These are phyloP conservation scores for Termitomyces sp. DNA, from an alignment of 768 basidiomycete genomes.

Conservation along the genomic window DNA sequence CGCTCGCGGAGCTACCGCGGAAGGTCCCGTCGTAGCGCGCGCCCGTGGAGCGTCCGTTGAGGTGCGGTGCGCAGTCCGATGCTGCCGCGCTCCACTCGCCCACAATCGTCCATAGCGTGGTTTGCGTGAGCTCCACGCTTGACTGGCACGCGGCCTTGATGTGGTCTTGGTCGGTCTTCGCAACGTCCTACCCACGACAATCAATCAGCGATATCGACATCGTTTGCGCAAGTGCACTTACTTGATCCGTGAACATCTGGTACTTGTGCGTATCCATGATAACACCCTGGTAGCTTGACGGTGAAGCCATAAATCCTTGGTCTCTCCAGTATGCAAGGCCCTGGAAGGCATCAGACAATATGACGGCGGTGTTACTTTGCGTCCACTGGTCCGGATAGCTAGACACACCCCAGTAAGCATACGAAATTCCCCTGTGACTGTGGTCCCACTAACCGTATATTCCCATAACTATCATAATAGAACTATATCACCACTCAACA, in stretches of 20 bases:
- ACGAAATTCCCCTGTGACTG: neutral
- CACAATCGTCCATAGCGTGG: constrained; percentile 75
- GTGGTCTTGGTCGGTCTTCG: constrained; percentile 45
- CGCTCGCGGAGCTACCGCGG: constrained; percentile 4
- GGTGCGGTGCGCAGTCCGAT: constrained; percentile 74
- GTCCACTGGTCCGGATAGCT: constrained; percentile 22
- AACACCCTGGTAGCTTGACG: constrained; percentile 48
- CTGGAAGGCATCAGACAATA: constrained; percentile 80
- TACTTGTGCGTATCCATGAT: constrained; percentile 82
- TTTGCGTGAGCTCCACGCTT: constrained; percentile 37
- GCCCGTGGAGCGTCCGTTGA: constrained; percentile 70
- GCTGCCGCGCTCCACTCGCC: constrained; percentile 83
- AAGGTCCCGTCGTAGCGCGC: neutral
- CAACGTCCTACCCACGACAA: constrained; percentile 30
- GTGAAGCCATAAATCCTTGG: constrained; percentile 38
- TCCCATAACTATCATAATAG: constrained; percentile 70
- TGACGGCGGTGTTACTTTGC: constrained; percentile 58
- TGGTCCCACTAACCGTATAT: constrained; percentile 47
- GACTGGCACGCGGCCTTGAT: constrained; percentile 53
- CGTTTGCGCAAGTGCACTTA: constrained; percentile 22
- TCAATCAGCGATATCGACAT: no score
- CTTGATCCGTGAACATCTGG: constrained; percentile 61
- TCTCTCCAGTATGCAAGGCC: constrained; percentile 63
- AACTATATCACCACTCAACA: constrained; percentile 36
- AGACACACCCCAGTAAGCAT: constrained; percentile 1